Evolutionary conservation across 768 basidiomycete genomes (phyloP).

Genomic region (Mycena floridula): DNA sequence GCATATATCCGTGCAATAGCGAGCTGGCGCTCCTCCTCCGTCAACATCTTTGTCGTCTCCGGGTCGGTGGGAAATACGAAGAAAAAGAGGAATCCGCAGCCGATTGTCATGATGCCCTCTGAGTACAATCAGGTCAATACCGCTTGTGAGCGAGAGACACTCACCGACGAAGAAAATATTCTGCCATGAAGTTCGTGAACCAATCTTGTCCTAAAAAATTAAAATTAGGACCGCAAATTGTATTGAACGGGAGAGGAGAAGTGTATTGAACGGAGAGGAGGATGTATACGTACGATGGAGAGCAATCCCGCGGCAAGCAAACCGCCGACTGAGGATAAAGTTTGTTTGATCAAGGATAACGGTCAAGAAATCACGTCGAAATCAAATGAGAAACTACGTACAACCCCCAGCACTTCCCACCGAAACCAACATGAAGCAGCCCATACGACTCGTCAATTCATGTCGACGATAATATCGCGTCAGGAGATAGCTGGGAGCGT

Average conservation of each 20-base stretch:
- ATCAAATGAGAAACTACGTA: too few species aligned
- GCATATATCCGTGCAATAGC: conserved; percentile 3
- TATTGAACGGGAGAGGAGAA: too few species aligned
- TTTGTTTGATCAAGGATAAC: not conserved
- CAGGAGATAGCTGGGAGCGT: conserved; percentile 4
- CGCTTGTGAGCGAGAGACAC: not conserved
- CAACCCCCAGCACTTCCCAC: conserved; percentile 4
- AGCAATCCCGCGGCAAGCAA: conserved; percentile 5
- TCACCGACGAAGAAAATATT: conserved; percentile 6
- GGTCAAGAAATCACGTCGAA: not conserved
- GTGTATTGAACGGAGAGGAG: too few species aligned
- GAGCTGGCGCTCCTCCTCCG: conserved; percentile 4
- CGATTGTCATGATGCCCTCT: too few species aligned
- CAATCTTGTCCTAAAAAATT: conserved; percentile 4
- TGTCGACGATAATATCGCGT: conserved; percentile 5
- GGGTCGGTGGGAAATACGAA: too few species aligned
- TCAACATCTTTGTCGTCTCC: too few species aligned
- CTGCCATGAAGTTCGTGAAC: conserved; percentile 1
- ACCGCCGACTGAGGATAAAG: conserved; percentile 2
- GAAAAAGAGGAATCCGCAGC: not conserved
- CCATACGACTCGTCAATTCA: conserved; percentile 5
- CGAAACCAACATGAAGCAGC: conserved; percentile 5
- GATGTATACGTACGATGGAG: too few species aligned
- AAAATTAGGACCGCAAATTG: too few species aligned
- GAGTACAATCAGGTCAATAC: conserved; percentile 1